phyloP scores from a whole-genome alignment of 192 early-diverging fungal genomes.

The Coemansia sp. region DNA sequence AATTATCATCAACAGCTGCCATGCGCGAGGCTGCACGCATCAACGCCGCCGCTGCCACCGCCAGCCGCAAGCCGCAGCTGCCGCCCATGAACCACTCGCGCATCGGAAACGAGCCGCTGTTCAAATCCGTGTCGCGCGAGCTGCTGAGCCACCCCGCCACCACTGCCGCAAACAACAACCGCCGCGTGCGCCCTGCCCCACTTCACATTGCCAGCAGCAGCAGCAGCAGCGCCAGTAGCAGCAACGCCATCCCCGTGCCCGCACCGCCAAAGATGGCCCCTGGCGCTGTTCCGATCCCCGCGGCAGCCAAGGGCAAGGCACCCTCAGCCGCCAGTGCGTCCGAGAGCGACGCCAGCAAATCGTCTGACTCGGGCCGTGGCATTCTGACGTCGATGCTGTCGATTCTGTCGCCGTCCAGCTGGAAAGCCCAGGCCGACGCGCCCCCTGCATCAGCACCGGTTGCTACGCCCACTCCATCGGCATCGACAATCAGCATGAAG shows the following conservation, averaged over 20 bases:
- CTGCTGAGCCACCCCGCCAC: neutral
- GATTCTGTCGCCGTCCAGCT: slow-evolving; percentile 50
- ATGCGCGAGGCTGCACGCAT: slow-evolving; percentile 48
- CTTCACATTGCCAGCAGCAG: slow-evolving; percentile 9
- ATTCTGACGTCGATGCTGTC: slow-evolving; percentile 40
- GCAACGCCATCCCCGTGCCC: slow-evolving; percentile 21
- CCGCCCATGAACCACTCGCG: neutral
- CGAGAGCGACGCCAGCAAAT: slow-evolving; percentile 10
- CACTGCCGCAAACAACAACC: neutral
- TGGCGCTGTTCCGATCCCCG: neutral
- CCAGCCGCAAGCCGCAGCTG: neutral
- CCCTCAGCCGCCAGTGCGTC: neutral
- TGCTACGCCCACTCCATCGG: slow-evolving; percentile 13
- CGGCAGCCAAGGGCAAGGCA: neutral
- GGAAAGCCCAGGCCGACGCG: slow-evolving; percentile 29
- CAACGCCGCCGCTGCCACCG: slow-evolving; percentile 5
- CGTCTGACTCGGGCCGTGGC: slow-evolving; percentile 31
- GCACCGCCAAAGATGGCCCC: neutral
- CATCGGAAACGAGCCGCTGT: slow-evolving; percentile 25
- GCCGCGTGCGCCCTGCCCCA: slow-evolving; percentile 17
- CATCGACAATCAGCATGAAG: neutral
- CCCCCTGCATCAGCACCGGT: neutral
- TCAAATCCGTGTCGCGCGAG: slow-evolving; percentile 30
- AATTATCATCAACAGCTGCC: slow-evolving; percentile 39
- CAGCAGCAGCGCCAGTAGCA: slow-evolving; percentile 10